Evolutionary conservation across 2,329 filamentous ascomycete genomes (phyloP).

Genomic region (Tolypocladium guangdongense): DNA sequence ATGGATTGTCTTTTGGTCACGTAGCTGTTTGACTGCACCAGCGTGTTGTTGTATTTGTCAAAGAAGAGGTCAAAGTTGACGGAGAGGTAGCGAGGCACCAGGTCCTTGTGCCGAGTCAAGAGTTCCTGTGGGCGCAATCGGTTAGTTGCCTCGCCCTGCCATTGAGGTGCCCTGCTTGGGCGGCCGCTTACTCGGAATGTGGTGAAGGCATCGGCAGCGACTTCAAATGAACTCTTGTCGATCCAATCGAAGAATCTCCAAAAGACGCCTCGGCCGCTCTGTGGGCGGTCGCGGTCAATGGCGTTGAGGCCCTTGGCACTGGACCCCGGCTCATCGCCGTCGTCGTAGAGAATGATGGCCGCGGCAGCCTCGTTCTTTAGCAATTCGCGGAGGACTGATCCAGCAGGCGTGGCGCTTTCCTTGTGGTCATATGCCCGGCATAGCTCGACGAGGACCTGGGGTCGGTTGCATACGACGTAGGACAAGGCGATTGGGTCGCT

Average conservation of each 20-base stretch:
- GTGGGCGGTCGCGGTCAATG: conserved; percentile 64
- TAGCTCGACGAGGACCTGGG: conserved; percentile 77
- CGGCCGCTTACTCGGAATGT: conserved; percentile 68
- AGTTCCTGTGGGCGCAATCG: conserved; percentile 54
- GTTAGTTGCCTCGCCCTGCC: background rate
- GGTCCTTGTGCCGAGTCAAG: conserved; percentile 82
- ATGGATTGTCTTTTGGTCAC: conserved; percentile 98
- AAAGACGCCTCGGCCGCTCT: conserved; percentile 77
- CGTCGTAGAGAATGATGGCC: conserved; percentile 85
- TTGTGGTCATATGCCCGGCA: conserved; percentile 84
- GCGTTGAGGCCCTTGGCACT: conserved; percentile 65
- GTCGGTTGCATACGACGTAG: conserved; percentile 77
- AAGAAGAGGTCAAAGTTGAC: conserved; percentile 95
- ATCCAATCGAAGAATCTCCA: conserved; percentile 98
- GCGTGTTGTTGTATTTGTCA: conserved; percentile 71
- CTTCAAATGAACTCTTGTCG: conserved; percentile 90
- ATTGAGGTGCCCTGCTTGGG: background rate
- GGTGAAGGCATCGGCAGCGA: conserved; percentile 93
- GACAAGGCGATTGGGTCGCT: conserved; percentile 75
- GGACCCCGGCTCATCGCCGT: conserved; percentile 60
- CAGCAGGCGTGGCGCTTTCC: conserved; percentile 85
- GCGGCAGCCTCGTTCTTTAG: conserved; percentile 83
- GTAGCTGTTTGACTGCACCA: conserved; percentile 89
- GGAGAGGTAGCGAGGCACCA: conserved; percentile 78
- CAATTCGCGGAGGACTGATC: conserved; percentile 79